Conservation (phyloP, 2,329 filamentous ascomycete genomes). For the Ilyonectria mors-panacis region DNA sequence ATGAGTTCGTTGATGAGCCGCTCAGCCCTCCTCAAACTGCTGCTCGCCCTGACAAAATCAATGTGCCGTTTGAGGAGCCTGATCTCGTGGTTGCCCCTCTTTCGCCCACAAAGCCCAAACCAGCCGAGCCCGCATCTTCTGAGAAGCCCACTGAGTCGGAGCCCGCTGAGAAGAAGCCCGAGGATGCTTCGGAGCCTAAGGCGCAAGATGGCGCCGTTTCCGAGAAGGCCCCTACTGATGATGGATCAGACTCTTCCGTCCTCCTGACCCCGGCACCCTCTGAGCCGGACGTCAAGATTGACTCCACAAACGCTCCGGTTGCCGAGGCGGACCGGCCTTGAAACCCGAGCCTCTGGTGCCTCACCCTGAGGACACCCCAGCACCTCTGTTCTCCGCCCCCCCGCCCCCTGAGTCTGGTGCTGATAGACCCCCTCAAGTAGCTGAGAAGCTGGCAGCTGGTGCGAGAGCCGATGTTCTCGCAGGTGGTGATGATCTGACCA, state of each 20-base stretch:
- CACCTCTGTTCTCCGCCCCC: conserved; percentile 67
- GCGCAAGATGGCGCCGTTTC: neutral
- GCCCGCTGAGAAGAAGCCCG: conserved; percentile 26
- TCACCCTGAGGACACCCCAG: conserved; percentile 78
- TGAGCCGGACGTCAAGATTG: conserved; percentile 41
- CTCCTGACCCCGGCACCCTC: conserved; percentile 42
- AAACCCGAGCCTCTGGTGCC: conserved; percentile 59
- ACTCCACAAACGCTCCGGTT: conserved; percentile 26
- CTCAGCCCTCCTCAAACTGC: conserved; percentile 77
- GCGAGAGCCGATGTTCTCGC: conserved; percentile 20
- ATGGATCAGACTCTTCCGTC: conserved; percentile 40
- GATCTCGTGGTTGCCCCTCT: conserved; percentile 71
- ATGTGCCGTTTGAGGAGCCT: conserved; percentile 68
- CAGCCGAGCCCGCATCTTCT: conserved; percentile 40
- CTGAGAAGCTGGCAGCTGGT: conserved; percentile 33
- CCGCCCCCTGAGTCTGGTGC: conserved; percentile 48
- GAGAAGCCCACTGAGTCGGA: conserved; percentile 37
- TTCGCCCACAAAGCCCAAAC: conserved; percentile 63
- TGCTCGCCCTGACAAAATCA: conserved; percentile 71
- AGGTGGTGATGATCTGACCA: conserved; percentile 9
- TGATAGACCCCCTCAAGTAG: conserved; percentile 42
- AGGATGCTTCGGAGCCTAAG: conserved; percentile 20
- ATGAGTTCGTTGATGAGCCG: conserved; percentile 85
- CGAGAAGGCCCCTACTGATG: conserved; percentile 31
- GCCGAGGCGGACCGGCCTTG: conserved; percentile 27